These are phyloP conservation scores for Yamadazyma buinensis DNA, from an alignment of 1,139 yeast genomes.

Conservation along the genomic window DNA sequence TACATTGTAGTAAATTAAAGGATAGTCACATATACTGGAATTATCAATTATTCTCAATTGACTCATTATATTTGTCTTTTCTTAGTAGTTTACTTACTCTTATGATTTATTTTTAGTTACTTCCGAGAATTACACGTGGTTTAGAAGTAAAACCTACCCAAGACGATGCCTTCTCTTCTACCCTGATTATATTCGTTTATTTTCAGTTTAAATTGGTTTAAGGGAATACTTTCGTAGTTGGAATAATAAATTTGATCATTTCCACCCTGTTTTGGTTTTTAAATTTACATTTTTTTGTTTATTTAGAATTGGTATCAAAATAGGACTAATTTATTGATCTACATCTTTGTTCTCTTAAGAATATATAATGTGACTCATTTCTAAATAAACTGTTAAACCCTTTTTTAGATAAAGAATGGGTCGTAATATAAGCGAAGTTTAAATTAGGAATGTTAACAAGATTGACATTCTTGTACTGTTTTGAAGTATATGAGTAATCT, in stretches of 20 bases:
- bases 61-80: neutral
- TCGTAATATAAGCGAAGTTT: too few species aligned
- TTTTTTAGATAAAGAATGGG: too few species aligned
- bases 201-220: constrained; percentile 48
- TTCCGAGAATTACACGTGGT: too few species aligned
- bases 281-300: constrained; percentile 3
- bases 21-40: neutral
- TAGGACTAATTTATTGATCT: constrained; percentile 44
- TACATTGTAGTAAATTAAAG: neutral
- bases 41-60: neutral
- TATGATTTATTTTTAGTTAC: too few species aligned
- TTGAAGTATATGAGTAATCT: too few species aligned
- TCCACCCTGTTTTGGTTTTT: constrained; percentile 43
- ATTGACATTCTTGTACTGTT: too few species aligned
- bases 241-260: constrained; percentile 38
- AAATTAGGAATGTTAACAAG: too few species aligned
- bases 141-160: too few species aligned
- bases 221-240: constrained; percentile 48
- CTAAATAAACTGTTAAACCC: too few species aligned
- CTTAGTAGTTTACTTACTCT: neutral
- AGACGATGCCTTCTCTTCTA: constrained; percentile 44
- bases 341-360: constrained; percentile 23
- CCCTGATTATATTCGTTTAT: constrained; percentile 53
- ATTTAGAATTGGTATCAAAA: constrained; percentile 19
- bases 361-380: too few species aligned